Base-by-base conservation (phyloP, 2,329 filamentous ascomycete species). In the Sclerotiophoma versabilis region DNA sequence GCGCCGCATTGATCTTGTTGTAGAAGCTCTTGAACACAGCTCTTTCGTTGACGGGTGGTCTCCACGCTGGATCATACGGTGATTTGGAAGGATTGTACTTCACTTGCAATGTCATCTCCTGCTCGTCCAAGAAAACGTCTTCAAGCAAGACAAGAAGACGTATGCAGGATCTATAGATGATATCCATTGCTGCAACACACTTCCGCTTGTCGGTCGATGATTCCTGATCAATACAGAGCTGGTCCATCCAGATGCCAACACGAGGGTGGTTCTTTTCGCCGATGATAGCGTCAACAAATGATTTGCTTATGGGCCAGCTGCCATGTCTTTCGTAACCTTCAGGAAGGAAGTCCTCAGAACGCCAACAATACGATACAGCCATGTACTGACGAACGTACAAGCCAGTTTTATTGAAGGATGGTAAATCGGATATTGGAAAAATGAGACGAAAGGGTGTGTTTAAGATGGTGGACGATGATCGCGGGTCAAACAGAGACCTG, bases 221-320 rank as follows among this genome's bases (percentile, higher is more conserved):
- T 0, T 10, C 10, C 15, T 64, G 58, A 6, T 61, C 37, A 20
- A 64, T 64, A 11, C 60, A 64, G 1, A 63, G 53, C 29, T 64
- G 60, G 20, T 64, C 62, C 15, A 64, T 59, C 62, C 60, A 64
- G 8, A 61, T 61, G 4, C 60, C 62, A 7, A 57, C 56, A 11
- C 62, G 49, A 12, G 49, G 52, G 26, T 60, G 50, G 5, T 48
- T 36, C 5, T 62, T 64, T 23, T 58, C 61, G 5, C 32, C 2
- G n/a, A 64, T n/a, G 3, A 62, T 62, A 1, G 59, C 61, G 1
- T 64, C 52, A 1, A 62, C 59, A 14, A 62, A 59, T 1, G 52
- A 48, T 11, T 56, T 62, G 41, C 59, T 62, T 7, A 62, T 50
- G 0, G 61, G 59, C 61, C 61, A 64, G 23, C 25, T 27, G n/a